Conservation (phyloP, 2,329 filamentous ascomycete genomes). For the Nigrospora osmanthi region DNA sequence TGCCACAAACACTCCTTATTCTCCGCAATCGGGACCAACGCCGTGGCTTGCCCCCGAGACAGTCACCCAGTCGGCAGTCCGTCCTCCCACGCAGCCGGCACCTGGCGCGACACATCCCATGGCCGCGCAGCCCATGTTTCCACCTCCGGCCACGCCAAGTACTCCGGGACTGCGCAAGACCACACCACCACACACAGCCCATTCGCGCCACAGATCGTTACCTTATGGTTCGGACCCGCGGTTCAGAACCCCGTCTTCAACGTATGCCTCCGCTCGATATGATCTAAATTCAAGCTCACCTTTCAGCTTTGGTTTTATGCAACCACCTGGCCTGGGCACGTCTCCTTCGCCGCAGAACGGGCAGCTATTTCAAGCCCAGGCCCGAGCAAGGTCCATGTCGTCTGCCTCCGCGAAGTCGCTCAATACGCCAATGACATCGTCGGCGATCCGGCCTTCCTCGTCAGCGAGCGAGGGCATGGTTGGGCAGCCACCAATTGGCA, state of each 20-base stretch:
- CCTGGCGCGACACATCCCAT: background rate
- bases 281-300: slow-evolving; percentile 21
- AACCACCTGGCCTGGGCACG: slow-evolving; percentile 21
- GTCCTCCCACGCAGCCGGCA: background rate
- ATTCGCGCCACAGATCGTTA: slow-evolving; percentile 18
- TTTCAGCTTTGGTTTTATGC: slow-evolving; percentile 24
- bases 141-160: background rate
- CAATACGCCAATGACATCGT: slow-evolving; percentile 25
- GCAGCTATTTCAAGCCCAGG: slow-evolving; percentile 23
- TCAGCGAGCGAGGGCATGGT: slow-evolving; percentile 21
- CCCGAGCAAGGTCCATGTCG: slow-evolving; percentile 21
- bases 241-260: slow-evolving; percentile 22
- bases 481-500: slow-evolving; percentile 14
- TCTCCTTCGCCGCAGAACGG: slow-evolving; percentile 24
- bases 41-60: slow-evolving; percentile 3
- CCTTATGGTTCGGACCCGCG: slow-evolving; percentile 20
- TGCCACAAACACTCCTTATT: slow-evolving; percentile 1
- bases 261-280: slow-evolving; percentile 20
- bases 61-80: slow-evolving; percentile 6
- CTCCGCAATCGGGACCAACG: slow-evolving; percentile 3
- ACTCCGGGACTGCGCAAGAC: background rate
- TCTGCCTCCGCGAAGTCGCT: slow-evolving; percentile 21
- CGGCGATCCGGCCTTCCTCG: slow-evolving; percentile 25
- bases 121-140: slow-evolving; percentile 1
- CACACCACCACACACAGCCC: slow-evolving; percentile 5